Conservation (phyloP, 495 filamentous ascomycete genomes). For the Hypomontagnella submonticulosa region DNA sequence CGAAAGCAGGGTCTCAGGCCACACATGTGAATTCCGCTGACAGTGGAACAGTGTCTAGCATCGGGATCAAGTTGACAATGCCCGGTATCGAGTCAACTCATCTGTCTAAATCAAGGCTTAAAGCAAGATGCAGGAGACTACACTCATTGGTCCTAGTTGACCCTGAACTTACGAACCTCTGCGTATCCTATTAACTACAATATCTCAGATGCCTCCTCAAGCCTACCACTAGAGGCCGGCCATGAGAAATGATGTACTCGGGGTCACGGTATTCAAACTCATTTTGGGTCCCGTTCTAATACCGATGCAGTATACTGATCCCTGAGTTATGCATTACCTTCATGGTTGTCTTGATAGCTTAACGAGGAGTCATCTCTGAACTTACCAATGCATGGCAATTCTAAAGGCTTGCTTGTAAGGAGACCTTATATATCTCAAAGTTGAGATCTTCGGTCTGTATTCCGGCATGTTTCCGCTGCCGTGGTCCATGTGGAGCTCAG, state of each 20-base stretch:
- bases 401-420: slow-evolving; percentile 25
- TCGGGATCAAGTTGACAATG: not conserved
- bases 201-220: slow-evolving; percentile 7
- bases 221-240: slow-evolving; percentile 8
- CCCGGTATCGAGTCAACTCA: too few relatives aligned
- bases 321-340: slow-evolving; percentile 23
- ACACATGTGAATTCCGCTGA: slow-evolving; percentile 37
- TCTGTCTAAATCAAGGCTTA: too few relatives aligned
- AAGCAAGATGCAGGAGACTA: too few relatives aligned
- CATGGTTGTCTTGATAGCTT: slow-evolving; percentile 30
- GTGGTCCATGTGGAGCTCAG: slow-evolving; percentile 25
- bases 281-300: slow-evolving; percentile 11
- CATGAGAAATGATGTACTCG: not conserved
- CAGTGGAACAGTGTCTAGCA: not conserved
- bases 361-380: slow-evolving; percentile 10
- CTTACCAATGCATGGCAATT: slow-evolving; percentile 33
- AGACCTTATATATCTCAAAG: slow-evolving; percentile 35
- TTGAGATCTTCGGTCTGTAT: slow-evolving; percentile 39
- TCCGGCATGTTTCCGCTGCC: slow-evolving; percentile 15
- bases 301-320: not conserved
- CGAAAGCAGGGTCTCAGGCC: slow-evolving; percentile 5
- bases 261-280: slow-evolving; percentile 23
- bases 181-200: not conserved
- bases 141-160: too few relatives aligned
- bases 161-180: not conserved